Base-by-base conservation (phyloP, 257 asterid genomes). In the Solanum virginianum region DNA sequence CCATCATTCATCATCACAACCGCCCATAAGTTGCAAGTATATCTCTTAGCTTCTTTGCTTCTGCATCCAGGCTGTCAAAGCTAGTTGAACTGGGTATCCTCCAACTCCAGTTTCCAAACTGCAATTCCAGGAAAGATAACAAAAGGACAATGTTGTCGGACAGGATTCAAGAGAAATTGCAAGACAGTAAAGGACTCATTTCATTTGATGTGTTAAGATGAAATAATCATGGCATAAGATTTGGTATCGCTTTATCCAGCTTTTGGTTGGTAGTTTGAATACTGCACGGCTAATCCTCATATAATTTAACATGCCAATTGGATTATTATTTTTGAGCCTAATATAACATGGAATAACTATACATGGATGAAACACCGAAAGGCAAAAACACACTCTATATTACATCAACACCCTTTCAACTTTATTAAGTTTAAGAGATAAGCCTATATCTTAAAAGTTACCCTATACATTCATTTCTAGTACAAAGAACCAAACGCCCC, bases 41-140 rank as follows among this genome's bases (percentile, higher is more conserved):
- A 22, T 89, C 94, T 86, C 91, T 87, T 8, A 97, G 93, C 86
- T 89, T 90, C 84, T 90, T 84, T 74, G 98, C 97, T 94, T 97
- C 99, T 6, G 87, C 66, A 39, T 87, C 84, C 91, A 97, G 86
- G 89, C 88, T 84, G 85, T 91, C 96, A 81, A 96, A 96, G 80
- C 90, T 85, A 86, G 57, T 89, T n/a, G 95, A 88, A 84, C 91
- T 74, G 75, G 99, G 97, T 83, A 97, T 81, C 87, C 98, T 93
- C 99, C 99, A 97, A 84, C 98, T 93, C 99, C 99, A 97, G 86
- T 97, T 97, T 32, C 99, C 99, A 57, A 88, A 88, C 99, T 96
- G 92, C 91, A 86, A 70, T 81, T n/a, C 43, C 56, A 24, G 14
- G 82, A 66, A 32, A 2, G 20, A 77, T 54, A 69, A 22, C 56